Evolutionary conservation across 768 basidiomycete species (phyloP), one percentile per base, ranked within the genome.

Genomic region (Goffeauzyma gilvescens): DNA sequence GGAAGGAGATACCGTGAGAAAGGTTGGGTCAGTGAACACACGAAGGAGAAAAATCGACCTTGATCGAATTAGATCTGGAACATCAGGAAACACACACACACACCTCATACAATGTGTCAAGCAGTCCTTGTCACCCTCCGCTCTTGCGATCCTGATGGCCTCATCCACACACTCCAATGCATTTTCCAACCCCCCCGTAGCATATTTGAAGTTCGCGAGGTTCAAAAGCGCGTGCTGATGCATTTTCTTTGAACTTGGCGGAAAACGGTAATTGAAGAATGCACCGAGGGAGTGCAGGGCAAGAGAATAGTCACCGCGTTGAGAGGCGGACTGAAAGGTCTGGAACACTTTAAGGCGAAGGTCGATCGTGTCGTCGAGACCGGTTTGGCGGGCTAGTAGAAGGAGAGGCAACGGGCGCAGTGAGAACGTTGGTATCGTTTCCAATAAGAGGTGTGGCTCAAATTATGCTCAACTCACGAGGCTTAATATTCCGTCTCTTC

Each of bases 201-300:
- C 44, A 32, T 56, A 56, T 21, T 58, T 54, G 32, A 56, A 59
- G 5, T 48, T 44, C 17, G 64, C 64, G n/a, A 63, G 53, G 43
- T 60, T 60, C 0, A 65, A 43, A 7, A 65, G 46, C 0, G 59
- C 64, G 39, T 65, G 64, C 25, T 62, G 62, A 51, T 65, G 63
- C 34, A 57, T 51, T 5, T 53, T 57, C 58, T 54, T 41, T 6
- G 50, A 45, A 20, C 52, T 40, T 2, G 48, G 36, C 2, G 63
- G 61, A 38, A 59, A 58, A 20, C 59, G 56, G 44, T 62, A 59
- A 38, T 59, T 59, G 46, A 60, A 65, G 46, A 65, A 63, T 7
- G 51, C 49, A 8, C 56, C 36, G 2, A 65, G 39, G 0, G 58
- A 55, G n/a, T 42, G 45, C 13, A 62, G 38, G 6, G 62, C 58